phyloP scores from a whole-genome alignment of 2,329 filamentous ascomycete genomes.

The Paecilomyces sp. region DNA sequence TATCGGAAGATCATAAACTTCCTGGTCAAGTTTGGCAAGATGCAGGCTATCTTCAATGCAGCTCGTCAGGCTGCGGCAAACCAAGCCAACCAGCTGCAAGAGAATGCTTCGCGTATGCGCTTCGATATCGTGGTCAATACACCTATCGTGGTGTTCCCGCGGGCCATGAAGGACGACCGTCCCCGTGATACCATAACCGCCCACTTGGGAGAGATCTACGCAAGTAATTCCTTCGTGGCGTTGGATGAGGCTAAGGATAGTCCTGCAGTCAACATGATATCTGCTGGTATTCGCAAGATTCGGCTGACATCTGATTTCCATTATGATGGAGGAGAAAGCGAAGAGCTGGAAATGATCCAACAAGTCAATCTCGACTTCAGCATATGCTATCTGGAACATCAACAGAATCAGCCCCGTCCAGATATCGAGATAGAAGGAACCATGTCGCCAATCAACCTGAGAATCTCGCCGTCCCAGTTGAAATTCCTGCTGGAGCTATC shows the following conservation, averaged over 20 bases:
- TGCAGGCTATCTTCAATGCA: slow-evolving; percentile 98
- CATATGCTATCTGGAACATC: slow-evolving; percentile 86
- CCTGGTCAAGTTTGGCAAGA: slow-evolving; percentile 96
- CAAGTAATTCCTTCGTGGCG: slow-evolving; percentile 83
- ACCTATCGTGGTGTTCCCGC: slow-evolving; percentile 90
- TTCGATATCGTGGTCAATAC: slow-evolving; percentile 92
- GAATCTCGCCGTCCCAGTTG: slow-evolving; percentile 82
- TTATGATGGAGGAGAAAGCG: slow-evolving; percentile 62
- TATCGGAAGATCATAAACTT: slow-evolving; percentile 98
- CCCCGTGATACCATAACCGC: slow-evolving; percentile 80
- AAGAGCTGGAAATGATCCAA: slow-evolving; percentile 94
- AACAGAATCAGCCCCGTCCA: slow-evolving; percentile 66
- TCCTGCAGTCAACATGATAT: slow-evolving; percentile 78
- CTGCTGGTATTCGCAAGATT: slow-evolving; percentile 86
- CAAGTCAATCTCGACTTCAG: slow-evolving; percentile 92
- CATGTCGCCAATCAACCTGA: slow-evolving; percentile 89
- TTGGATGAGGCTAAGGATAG: slow-evolving; percentile 69
- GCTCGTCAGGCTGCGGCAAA: slow-evolving; percentile 89
- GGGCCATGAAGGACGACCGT: slow-evolving; percentile 62
- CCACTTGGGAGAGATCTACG: slow-evolving; percentile 95
- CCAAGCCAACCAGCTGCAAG: slow-evolving; percentile 87
- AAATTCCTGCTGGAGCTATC: slow-evolving; percentile 85
- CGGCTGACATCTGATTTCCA: slow-evolving; percentile 84
- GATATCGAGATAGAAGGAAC: slow-evolving; percentile 86
- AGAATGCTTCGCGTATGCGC: slow-evolving; percentile 82